Evolutionary conservation across 768 basidiomycete species (phyloP), one percentile per base, ranked within the genome.

Genomic region (Ramaria rubella): DNA sequence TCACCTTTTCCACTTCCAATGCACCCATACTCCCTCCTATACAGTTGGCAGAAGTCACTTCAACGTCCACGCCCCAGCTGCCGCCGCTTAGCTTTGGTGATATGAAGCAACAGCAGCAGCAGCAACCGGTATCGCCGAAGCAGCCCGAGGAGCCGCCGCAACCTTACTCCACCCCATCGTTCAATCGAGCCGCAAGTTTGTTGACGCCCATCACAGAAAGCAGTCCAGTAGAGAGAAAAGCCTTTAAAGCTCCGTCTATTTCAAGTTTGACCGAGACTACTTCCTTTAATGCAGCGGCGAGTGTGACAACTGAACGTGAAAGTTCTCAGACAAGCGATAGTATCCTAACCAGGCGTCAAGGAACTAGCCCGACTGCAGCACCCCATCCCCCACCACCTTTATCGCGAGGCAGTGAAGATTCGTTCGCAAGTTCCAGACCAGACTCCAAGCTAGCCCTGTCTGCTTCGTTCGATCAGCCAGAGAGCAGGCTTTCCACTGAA

Each of bases 131-230:
- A 61, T 23, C 52, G 67, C 19, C 58, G 65, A 21, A 30, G 44
- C 31, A 33, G 31, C 40, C 29, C 48, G 23, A 31, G 30, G 24
- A 43, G 24, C 30, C 45, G 19, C 36, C 27, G 51, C 24, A 64
- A 58, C 40, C 29, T 14, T 15, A 43, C 14, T 21, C 60, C 55
- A 9, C 63, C 63, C 33, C 14, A 56, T 38, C 61, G 60, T 19
- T 34, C 59, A 49, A 50, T 44, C 49, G 44, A 36, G 27, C 23
- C 55, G 31, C 61, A 33, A 30, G 31, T 21, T 64, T 73, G 5
- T 67, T 88, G 57, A 80, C 87, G 2, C 86, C 87, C 7, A 89
- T 90, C 58, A 82, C 82, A 2, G 88, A 90, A 65, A 63, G 69
- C 15, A 73, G 70, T 27, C 46, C 46, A 1, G 29, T 48, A 8